Evolutionary conservation across 768 basidiomycete species (phyloP), one percentile per base, ranked within the genome.

Genomic region (Leucogyrophana mollusca): DNA sequence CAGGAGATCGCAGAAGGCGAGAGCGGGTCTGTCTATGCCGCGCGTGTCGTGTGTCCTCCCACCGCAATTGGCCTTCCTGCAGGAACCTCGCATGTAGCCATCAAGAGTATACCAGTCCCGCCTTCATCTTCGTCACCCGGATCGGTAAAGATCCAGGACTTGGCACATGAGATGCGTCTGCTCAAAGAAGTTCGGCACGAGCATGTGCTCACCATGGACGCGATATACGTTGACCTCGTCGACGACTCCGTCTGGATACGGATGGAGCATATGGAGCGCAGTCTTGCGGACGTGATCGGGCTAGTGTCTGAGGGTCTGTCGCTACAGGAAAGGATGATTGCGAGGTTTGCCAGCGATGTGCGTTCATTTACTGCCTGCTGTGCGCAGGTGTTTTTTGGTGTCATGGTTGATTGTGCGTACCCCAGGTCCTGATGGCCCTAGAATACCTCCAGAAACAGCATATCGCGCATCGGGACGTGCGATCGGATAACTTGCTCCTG

Each of bases 221-320:
- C 74, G 35, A 64, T 89, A 18, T 89, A 88, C 62, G 82, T 88
- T 22, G 80, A 85, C 55, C 32, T 35, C 3, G 69, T 71, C 27
- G 69, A 65, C 35, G 70, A 71, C 43, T 77, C 82, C 47, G 64
- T 93, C 30, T 93, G 90, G 90, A 84, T 93, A 40, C 72, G 84
- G 51, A 93, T 93, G 90, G 89, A 91, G 62, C 77, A 92, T 24
- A 90, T 93, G 90, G 88, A 90, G 56, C 75, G 89, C 51, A 90
- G 88, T 59, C 69, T 93, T 54, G 90, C 90, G 55, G 90, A 93
- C 61, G 76, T 93, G 37, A 73, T 92, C 13, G 79, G 72, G 13
- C 63, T 90, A 16, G 79, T 78, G 6, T 76, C 69, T 10, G 72
- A 79, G 49, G 87, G 87, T 0, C 62, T 90, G 30, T 71, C 76